Conservation (phyloP, 1,139 yeast species). For the Nakaseomyces nivariensis region DNA sequence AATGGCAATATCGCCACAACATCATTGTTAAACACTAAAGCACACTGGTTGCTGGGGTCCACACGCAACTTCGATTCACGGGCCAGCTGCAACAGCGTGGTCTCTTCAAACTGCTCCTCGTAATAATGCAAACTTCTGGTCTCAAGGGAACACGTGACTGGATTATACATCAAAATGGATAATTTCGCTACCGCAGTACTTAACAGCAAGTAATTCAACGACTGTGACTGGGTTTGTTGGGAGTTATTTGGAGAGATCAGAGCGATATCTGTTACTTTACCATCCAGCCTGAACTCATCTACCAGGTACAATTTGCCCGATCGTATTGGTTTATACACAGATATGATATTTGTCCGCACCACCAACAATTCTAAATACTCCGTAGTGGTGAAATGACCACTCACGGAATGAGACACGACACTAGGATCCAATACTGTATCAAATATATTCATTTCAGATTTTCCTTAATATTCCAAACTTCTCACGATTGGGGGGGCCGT, state of each 20-base stretch:
- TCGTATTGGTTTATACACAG: conserved; percentile 45
- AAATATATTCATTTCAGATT: conserved; percentile 62
- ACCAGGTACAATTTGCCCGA: conserved; percentile 41
- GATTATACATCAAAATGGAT: conserved; percentile 68
- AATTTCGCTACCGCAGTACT: conserved; percentile 70
- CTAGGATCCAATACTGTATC: conserved; percentile 76
- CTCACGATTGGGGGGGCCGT: too few relatives aligned
- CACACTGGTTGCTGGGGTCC: conserved; percentile 57
- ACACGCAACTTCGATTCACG: conserved; percentile 43
- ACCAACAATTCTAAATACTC: conserved; percentile 48
- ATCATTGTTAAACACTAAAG: conserved; percentile 62
- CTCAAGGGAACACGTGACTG: conserved; percentile 38
- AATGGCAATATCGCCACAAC: conserved; percentile 64
- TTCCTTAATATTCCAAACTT: not conserved
- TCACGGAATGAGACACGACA: conserved; percentile 52
- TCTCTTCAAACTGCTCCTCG: conserved; percentile 53
- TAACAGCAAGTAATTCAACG: conserved; percentile 51
- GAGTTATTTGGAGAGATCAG: conserved; percentile 33
- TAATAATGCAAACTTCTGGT: conserved; percentile 83
- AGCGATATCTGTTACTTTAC: conserved; percentile 52
- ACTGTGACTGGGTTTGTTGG: not conserved
- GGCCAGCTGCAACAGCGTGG: conserved; percentile 38
- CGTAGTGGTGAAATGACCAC: conserved; percentile 52
- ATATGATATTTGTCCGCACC: conserved; percentile 64
- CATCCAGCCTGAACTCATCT: conserved; percentile 63